Evolutionary conservation across 164 flowering plant genomes (phyloP), one percentile per base, ranked within the genome.

Genomic region (Hamamelis virginiana): DNA sequence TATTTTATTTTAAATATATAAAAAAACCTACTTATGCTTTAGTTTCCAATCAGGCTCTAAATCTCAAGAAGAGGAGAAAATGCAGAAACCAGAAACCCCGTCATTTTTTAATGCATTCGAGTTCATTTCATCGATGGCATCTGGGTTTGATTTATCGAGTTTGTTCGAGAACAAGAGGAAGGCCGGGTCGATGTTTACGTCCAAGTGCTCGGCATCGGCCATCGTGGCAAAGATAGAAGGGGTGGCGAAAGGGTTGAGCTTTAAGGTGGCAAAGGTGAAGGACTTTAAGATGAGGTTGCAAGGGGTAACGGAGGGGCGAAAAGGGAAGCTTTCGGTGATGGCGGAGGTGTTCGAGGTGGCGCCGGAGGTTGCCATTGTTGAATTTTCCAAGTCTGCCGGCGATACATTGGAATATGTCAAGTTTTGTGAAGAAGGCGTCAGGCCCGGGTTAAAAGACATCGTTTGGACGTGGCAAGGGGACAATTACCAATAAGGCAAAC

Each of bases 391-490:
- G 76, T 80, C 83, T 0, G 62, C 85, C 48, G 95, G 95, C 3
- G 95, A 91, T 45, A 87, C 91, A 23, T 68, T 90, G 22, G 97
- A 91, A 72, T 89, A 88, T 62, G 75, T 60, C 5, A 83, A 80
- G 69, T 89, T 89, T 58, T 88, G 88, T 48, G 80, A 86, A 59
- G 89, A 89, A 47, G 90, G 81, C 8, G 82, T 86, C 38, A 69
- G 95, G 74, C 97, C 95, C 22, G 89, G 91, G 9, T 69, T 89
- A 61, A 88, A 91, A 66, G 95, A 89, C 65, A 87, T 91, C 21
- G 91, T 89, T 10, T 89, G 95, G 94, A 74, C 87, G 3, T 91
- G 95, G 95, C 92, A 86, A 73, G 92, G 92, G 1, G 87, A 86
- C 59, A 59, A 71, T 9, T 9, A n/a, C n/a, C n/a, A n/a, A n/a